Evolutionary conservation across 495 filamentous ascomycete genomes (phyloP).

Genomic region (Glarea lozoyensis): DNA sequence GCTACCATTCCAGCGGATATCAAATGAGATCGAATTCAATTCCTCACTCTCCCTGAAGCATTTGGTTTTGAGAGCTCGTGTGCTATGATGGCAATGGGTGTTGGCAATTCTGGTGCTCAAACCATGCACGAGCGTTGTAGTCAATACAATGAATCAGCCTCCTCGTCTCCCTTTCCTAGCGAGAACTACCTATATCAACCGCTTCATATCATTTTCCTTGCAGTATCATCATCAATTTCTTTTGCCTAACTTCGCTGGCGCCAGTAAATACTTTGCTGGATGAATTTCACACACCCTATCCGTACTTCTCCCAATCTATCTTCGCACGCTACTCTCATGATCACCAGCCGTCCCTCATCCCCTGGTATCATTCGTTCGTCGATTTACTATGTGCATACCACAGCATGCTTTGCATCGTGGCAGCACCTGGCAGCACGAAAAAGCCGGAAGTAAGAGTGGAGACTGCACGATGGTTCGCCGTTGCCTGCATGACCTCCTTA

Average conservation of each 20-base stretch:
- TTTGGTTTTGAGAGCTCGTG: no score
- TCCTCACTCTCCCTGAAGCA: no score
- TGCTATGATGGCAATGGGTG: no score
- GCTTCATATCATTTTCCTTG: neutral
- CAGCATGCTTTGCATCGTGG: conserved; percentile 21
- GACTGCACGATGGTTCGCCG: conserved; percentile 12
- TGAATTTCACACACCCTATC: neutral
- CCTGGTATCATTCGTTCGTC: conserved; percentile 18
- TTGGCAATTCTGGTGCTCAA: neutral
- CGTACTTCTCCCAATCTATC: neutral
- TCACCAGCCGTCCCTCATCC: conserved; percentile 15
- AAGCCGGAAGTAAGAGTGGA: conserved; percentile 1
- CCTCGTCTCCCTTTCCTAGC: no score
- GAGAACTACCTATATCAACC: neutral
- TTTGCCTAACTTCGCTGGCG: conserved; percentile 3
- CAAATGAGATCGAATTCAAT: no score
- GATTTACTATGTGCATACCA: conserved; percentile 7
- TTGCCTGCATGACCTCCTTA: conserved; percentile 11
- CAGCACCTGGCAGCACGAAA: conserved; percentile 13
- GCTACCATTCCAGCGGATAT: no score
- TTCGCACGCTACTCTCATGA: conserved; percentile 1
- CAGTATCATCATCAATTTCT: neutral
- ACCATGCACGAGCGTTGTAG: neutral
- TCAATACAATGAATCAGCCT: neutral
- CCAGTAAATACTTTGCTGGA: neutral